Conservation (phyloP, 1,284 basidiomycete species). For the Erythrobasidium hasegawianum region DNA sequence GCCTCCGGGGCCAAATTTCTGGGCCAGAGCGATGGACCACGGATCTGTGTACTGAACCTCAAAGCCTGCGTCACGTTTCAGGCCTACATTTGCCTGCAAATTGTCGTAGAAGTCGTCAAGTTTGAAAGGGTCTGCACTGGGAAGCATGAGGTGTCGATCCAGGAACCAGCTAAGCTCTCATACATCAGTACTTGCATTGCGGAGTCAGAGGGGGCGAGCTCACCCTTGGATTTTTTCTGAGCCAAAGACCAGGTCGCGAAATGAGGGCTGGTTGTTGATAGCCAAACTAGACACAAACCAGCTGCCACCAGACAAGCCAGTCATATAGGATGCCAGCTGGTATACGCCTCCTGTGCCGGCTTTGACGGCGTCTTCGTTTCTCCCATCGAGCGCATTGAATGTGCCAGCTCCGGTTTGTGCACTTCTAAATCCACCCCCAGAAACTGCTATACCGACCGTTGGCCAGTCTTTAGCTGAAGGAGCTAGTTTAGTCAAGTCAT, state of each 20-base stretch:
- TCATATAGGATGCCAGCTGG: conserved; percentile 62
- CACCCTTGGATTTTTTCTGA: neutral
- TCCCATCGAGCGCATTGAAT: conserved; percentile 59
- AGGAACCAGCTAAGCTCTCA: conserved; percentile 27
- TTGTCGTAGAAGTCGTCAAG: conserved; percentile 4
- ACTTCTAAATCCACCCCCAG: conserved; percentile 55
- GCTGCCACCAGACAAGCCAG: conserved; percentile 59
- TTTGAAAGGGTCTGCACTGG: neutral
- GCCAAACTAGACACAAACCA: conserved; percentile 38
- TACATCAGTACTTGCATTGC: no score
- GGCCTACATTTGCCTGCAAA: conserved; percentile 26
- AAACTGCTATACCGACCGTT: conserved; percentile 29
- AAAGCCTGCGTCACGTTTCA: conserved; percentile 38
- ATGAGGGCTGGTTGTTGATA: conserved; percentile 37
- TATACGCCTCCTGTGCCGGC: conserved; percentile 63
- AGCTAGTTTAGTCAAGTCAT: neutral
- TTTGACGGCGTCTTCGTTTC: conserved; percentile 57
- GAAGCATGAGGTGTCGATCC: conserved; percentile 20
- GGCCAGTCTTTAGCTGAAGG: conserved; percentile 1
- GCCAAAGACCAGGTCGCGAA: conserved; percentile 39
- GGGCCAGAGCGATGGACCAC: conserved; percentile 30
- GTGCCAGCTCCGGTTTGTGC: conserved; percentile 61
- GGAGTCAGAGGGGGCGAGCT: no score
- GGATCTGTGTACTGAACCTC: conserved; percentile 32
- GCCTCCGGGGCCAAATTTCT: conserved; percentile 38